Evolutionary conservation across 805 yeast genomes (phyloP).

Genomic region (Metschnikowia kunwiensis): DNA sequence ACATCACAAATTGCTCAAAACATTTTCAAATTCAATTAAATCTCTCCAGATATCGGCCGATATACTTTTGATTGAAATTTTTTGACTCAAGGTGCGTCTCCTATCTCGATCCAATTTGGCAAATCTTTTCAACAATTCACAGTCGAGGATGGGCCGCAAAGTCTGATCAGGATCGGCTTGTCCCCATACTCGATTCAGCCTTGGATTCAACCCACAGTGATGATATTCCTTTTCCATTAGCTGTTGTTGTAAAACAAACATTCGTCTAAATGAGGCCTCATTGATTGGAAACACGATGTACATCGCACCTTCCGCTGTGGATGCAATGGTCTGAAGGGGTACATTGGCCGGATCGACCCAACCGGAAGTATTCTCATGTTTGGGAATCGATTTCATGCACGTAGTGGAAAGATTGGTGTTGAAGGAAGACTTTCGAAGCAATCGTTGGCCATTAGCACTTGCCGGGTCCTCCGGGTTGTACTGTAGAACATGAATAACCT

Average conservation of each 20-base stretch:
- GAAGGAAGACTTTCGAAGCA: slow-evolving; percentile 69
- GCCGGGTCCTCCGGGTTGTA: slow-evolving; percentile 91
- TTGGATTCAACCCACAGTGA: slow-evolving; percentile 77
- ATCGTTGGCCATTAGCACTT: slow-evolving; percentile 74
- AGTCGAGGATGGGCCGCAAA: slow-evolving; percentile 64
- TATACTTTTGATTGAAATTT: slow-evolving; percentile 54
- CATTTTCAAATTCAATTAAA: slow-evolving; percentile 53
- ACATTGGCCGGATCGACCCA: slow-evolving; percentile 26
- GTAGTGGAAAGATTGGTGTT: slow-evolving; percentile 62
- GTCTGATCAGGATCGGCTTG: slow-evolving; percentile 36
- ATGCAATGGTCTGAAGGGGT: slow-evolving; percentile 64
- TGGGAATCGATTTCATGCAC: slow-evolving; percentile 47
- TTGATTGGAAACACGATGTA: slow-evolving; percentile 68
- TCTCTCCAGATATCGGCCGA: slow-evolving; percentile 67
- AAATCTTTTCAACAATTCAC: slow-evolving; percentile 53
- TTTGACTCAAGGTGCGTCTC: slow-evolving; percentile 50
- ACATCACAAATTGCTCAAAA: slow-evolving; percentile 26
- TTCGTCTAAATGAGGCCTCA: slow-evolving; percentile 73
- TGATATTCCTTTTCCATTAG: slow-evolving; percentile 73
- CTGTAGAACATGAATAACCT: slow-evolving; percentile 66
- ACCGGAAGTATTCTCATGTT: slow-evolving; percentile 33
- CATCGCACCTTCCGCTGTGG: slow-evolving; percentile 76
- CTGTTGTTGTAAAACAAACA: slow-evolving; percentile 86
- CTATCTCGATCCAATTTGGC: slow-evolving; percentile 55
- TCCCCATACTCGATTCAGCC: slow-evolving; percentile 54